These are phyloP conservation scores for Phoma sp. DNA, from an alignment of 2,329 filamentous ascomycete species.

Conservation along the genomic window DNA sequence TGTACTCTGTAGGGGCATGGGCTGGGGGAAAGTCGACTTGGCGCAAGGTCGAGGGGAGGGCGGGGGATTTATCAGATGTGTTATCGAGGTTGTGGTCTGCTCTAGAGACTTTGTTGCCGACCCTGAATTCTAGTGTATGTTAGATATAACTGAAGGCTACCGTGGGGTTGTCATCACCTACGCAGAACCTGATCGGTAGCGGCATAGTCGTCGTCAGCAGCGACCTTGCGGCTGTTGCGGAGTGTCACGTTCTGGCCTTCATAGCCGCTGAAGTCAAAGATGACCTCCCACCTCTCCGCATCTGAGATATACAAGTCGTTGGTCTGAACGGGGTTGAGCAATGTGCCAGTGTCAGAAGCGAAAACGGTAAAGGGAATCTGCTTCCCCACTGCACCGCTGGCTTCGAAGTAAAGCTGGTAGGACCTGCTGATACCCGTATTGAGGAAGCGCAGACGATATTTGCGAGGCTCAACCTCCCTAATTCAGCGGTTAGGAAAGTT, in stretches of 20 bases:
- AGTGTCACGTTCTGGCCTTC: slow-evolving; percentile 58
- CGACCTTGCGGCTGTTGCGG: slow-evolving; percentile 53
- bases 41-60: slow-evolving; percentile 33
- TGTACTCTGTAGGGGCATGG: slow-evolving; percentile 35
- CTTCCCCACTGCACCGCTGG: slow-evolving; percentile 37
- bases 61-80: not conserved
- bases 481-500: too few relatives aligned
- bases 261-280: slow-evolving; percentile 63
- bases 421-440: slow-evolving; percentile 50
- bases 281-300: slow-evolving; percentile 64
- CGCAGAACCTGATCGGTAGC: slow-evolving; percentile 51
- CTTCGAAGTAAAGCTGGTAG: slow-evolving; percentile 58
- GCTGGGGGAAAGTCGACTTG: slow-evolving; percentile 40
- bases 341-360: slow-evolving; percentile 56
- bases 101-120: slow-evolving; percentile 43
- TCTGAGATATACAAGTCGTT: slow-evolving; percentile 57
- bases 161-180: not conserved
- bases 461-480: slow-evolving; percentile 60
- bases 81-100: slow-evolving; percentile 36
- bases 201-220: slow-evolving; percentile 59
- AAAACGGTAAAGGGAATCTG: slow-evolving; percentile 60
- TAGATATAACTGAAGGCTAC: not conserved
- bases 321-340: slow-evolving; percentile 51
- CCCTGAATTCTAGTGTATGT: slow-evolving; percentile 47
- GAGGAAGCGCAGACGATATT: slow-evolving; percentile 64